These are phyloP conservation scores for Saccharomycopsis sp. DNA, from an alignment of 805 yeast genomes.

Conservation along the genomic window DNA sequence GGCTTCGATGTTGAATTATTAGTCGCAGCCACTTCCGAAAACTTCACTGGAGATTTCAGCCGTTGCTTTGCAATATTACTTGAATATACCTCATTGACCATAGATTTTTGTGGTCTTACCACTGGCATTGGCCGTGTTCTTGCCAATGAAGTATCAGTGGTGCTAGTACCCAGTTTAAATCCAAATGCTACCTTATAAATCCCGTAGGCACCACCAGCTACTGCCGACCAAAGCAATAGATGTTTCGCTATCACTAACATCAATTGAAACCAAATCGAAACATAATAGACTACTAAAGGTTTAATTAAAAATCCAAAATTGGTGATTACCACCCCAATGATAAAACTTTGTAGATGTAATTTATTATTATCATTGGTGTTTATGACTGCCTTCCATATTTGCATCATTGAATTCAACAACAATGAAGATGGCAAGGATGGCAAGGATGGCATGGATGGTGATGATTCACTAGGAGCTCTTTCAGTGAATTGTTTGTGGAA, in stretches of 20 bases:
- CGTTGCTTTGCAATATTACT: too few species aligned
- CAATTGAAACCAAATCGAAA: neutral
- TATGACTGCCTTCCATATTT: neutral
- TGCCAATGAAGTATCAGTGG: neutral
- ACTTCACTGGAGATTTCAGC: too few species aligned
- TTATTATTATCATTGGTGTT: neutral
- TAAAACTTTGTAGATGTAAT: conserved; percentile 16
- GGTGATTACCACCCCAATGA: conserved; percentile 6
- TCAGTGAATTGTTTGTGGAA: conserved; percentile 13
- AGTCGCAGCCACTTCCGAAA: too few species aligned
- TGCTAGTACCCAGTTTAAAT: neutral
- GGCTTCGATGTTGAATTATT: too few species aligned
- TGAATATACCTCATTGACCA: too few species aligned
- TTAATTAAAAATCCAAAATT: neutral
- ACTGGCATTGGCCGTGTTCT: neutral
- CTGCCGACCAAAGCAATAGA: conserved; percentile 3
- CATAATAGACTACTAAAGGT: conserved; percentile 8
- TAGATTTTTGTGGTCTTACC: too few species aligned
- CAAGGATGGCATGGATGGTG: neutral
- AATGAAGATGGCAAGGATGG: neutral
- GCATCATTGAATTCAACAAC: neutral
- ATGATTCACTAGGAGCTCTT: neutral
- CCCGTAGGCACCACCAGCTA: conserved; percentile 5
- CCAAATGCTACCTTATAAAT: neutral
- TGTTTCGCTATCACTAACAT: conserved; percentile 2